These are phyloP conservation scores for Mucor ambiguus DNA, from an alignment of 371 early-diverging fungal genomes.

Conservation along the genomic window DNA sequence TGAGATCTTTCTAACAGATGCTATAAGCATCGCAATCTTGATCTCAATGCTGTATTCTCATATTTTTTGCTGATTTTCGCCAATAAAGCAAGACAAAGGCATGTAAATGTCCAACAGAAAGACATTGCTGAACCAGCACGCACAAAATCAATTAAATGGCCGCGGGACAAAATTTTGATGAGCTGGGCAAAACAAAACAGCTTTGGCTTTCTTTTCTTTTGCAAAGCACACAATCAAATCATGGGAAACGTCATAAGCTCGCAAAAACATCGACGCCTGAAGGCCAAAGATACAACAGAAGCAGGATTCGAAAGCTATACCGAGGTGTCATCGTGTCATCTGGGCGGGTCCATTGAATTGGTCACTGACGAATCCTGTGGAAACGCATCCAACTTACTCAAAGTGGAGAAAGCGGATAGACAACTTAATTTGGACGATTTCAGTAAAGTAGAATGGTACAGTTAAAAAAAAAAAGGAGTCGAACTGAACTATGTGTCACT, in stretches of 20 bases:
- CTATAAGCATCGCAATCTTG: no score
- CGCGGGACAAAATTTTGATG: no score
- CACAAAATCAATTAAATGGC: no score
- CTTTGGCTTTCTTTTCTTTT: background rate
- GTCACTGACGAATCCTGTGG: conserved; percentile 84
- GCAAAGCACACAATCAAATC: background rate
- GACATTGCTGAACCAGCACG: no score
- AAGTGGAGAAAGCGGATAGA: conserved; percentile 44
- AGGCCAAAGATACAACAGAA: conserved; percentile 6
- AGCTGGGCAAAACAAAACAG: background rate
- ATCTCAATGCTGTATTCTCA: no score
- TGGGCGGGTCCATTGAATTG: conserved; percentile 52
- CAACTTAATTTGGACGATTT: background rate
- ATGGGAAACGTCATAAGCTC: conserved; percentile 26
- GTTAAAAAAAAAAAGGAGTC: background rate
- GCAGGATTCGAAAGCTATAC: conserved; percentile 17
- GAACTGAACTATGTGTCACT: background rate
- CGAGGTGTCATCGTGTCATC: conserved; percentile 18
- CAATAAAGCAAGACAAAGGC: no score
- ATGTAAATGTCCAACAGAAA: no score
- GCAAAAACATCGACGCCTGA: background rate
- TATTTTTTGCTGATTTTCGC: no score
- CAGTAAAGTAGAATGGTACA: background rate
- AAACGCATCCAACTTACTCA: conserved; percentile 70
- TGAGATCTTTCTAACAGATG: no score